Conservation (phyloP, 768 basidiomycete species). For the Leccinum variicolor region DNA sequence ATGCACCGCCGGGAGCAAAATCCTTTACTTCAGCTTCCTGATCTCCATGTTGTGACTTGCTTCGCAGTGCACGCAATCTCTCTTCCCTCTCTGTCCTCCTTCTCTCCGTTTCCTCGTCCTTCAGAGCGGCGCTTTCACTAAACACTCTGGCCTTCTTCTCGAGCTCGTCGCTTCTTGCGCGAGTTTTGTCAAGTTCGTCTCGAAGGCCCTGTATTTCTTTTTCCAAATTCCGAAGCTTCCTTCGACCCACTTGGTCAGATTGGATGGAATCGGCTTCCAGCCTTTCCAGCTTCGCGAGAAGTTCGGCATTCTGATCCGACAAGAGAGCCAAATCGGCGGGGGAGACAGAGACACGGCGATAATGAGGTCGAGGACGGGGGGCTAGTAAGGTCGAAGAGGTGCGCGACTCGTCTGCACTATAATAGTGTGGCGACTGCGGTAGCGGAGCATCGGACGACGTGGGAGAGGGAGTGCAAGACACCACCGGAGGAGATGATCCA, state of each 20-base stretch:
- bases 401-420: slow-evolving; percentile 26
- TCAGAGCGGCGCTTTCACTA: slow-evolving; percentile 22
- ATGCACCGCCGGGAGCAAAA: slow-evolving; percentile 60
- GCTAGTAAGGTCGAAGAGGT: slow-evolving; percentile 18
- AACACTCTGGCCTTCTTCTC: slow-evolving; percentile 59
- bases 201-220: slow-evolving; percentile 74
- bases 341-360: slow-evolving; percentile 55
- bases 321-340: slow-evolving; percentile 67
- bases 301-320: slow-evolving; percentile 81
- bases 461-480: slow-evolving; percentile 22
- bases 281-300: slow-evolving; percentile 69
- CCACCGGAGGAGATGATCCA: slow-evolving; percentile 30
- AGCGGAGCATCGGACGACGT: slow-evolving; percentile 25
- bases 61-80: slow-evolving; percentile 52
- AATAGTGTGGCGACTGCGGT: slow-evolving; percentile 34
- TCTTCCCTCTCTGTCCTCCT: slow-evolving; percentile 42
- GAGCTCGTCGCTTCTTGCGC: slow-evolving; percentile 64
- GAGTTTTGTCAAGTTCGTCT: slow-evolving; percentile 75
- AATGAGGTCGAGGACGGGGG: slow-evolving; percentile 26
- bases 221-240: slow-evolving; percentile 69
- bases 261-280: slow-evolving; percentile 68
- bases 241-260: slow-evolving; percentile 64
- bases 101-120: slow-evolving; percentile 30
- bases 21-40: slow-evolving; percentile 40
- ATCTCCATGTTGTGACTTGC: slow-evolving; percentile 30